Evolutionary conservation across 2,329 filamentous ascomycete species (phyloP), one percentile per base, ranked within the genome.

Genomic region (Penicillium concentricum): DNA sequence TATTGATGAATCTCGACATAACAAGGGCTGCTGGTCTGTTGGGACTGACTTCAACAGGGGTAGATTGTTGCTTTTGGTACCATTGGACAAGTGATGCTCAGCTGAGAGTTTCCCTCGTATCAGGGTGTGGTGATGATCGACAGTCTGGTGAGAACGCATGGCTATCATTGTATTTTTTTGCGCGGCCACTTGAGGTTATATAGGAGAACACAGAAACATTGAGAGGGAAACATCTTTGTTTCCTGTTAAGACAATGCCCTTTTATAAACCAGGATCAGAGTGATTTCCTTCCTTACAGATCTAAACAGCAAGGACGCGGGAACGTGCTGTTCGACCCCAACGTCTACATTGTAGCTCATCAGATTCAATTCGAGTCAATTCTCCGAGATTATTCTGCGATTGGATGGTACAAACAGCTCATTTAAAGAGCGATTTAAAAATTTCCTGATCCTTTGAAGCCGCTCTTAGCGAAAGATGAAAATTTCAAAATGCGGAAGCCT

Each of bases 351-450:
- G 32, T 10, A 43, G 22, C 24, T 6, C 18, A 43, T 10, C 22
- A 20, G 30, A 20, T n/a, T 34, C n/a, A 34, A 42, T 12, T 44
- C 42, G 13, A 55, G 32, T 18, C 20, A 51, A 48, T 38, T 22
- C 26, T 3, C 28, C 9, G 37, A n/a, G 13, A n/a, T 15, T 43
- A 15, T 38, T 26, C 32, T 15, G 43, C 46, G 42, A 67, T 67
- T 65, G 64, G 64, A 54, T 24, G 13, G 10, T 32, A 54, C 54
- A 67, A 67, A 65, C 55, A 49, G 54, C 64, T 57, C 64, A 64
- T 1, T 12, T 32, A 10, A 16, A 32, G 28, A 32, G 43, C 28
- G 28, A 45, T 32, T 45, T 7, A 43, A 16, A 4, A 3, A 16
- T 22, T 45, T 22, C 5, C 18, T 1, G 15, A 45, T 45, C 43